phyloP scores from a whole-genome alignment of 306 rosid species.

The Malus sylvestris region DNA sequence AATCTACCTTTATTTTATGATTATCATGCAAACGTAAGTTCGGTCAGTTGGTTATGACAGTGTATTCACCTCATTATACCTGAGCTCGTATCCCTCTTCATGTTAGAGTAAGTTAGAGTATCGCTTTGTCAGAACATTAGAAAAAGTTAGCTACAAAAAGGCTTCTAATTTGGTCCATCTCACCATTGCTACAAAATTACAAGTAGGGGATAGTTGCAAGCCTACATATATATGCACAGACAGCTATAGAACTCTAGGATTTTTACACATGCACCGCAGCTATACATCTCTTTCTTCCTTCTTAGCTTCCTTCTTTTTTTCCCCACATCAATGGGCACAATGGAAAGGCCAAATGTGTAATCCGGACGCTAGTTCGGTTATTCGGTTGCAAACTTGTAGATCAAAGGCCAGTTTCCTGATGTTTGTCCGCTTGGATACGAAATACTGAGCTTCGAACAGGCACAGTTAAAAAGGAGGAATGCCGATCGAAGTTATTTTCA shows the following conservation, averaged over 20 bases:
- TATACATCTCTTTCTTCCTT: conserved; percentile 22
- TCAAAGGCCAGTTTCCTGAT: not conserved
- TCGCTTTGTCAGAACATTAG: no score
- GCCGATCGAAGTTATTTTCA: not conserved
- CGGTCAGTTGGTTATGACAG: fast-evolving
- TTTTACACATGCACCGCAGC: conserved; percentile 4
- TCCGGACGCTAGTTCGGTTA: not conserved
- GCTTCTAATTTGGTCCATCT: conserved; percentile 5
- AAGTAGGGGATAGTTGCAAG: conserved; percentile 31
- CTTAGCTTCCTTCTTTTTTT: conserved; percentile 5
- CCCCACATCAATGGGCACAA: not conserved
- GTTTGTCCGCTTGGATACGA: not conserved
- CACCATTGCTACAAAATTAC: conserved; percentile 30
- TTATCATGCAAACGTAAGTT: fast-evolving
- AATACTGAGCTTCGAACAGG: not conserved
- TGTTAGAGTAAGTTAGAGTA: no score
- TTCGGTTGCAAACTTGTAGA: not conserved
- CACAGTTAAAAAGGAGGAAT: not conserved
- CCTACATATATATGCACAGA: conserved; percentile 26
- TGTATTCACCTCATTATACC: no score
- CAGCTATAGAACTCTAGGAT: conserved; percentile 26
- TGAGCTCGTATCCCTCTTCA: no score
- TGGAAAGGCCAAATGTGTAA: conserved; percentile 3
- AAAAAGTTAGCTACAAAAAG: not conserved
- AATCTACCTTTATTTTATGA: no score